Evolutionary conservation across 495 filamentous ascomycete species (phyloP), one percentile per base, ranked within the genome.

Genomic region (Penicillium lagena): DNA sequence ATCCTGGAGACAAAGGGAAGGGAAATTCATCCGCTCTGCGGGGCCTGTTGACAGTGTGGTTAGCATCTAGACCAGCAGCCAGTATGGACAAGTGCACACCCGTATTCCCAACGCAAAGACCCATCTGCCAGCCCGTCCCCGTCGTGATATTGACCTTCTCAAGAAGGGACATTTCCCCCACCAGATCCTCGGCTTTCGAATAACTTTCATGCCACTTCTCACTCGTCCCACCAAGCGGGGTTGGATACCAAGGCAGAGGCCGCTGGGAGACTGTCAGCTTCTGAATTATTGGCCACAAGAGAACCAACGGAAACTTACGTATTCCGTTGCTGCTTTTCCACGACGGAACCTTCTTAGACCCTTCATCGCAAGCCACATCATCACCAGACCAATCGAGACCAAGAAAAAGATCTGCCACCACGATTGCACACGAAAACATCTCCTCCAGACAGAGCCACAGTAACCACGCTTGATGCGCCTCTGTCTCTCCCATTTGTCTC

Each of bases 91-190:
- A 29, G n/a, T 17, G 29, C 53, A 15, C 50, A 72, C 71, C 71
- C 7, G 89, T 96, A 62, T 95, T 96, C 12, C 91, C 93, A 6
- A 97, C 89, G 43, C 90, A 93, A 38, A 89, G 72, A 0, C 85
- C 89, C 84, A 91, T 91, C 59, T 77, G 70, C 91, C 90, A 96
- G 7, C 93, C 91, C 0, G 81, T 90, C 1, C 91, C 91, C 0
- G 90, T 95, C 0, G 93, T 96, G 51, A 96, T 73, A 62, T 96
- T 96, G 43, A 98, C 86, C 62, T 96, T 98, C 59, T 96, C 91
- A 27, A 84, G 70, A 32, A 98, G 64, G 9, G 79, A 88, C 91
- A 98, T 95, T 58, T 77, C 74, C 41, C 68, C 59, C 0, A 96
- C 93, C 68, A 98, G 61, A 45, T 71, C 73, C 35, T 82, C 79